Evolutionary conservation across 495 filamentous ascomycete species (phyloP).

Genomic region (Bacidia gigantensis): DNA sequence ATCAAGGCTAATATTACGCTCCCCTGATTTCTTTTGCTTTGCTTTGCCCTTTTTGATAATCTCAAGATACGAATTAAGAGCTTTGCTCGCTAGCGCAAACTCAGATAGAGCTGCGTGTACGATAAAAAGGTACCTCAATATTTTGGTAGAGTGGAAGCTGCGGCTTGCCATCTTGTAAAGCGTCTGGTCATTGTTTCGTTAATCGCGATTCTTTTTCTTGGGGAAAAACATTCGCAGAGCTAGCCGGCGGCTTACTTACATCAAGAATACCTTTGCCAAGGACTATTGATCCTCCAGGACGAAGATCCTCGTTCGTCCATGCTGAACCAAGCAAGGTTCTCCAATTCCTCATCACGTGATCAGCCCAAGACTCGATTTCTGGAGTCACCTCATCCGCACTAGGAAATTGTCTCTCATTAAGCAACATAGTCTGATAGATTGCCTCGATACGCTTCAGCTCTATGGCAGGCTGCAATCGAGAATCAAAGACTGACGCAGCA

Average conservation of each 20-base stretch:
- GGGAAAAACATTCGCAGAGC: neutral
- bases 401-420: slow-evolving; percentile 67
- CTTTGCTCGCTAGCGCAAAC: slow-evolving; percentile 72
- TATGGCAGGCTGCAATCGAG: slow-evolving; percentile 48
- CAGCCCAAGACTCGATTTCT: slow-evolving; percentile 69
- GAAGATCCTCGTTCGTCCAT: slow-evolving; percentile 65
- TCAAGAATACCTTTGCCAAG: slow-evolving; percentile 60
- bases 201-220: neutral
- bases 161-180: slow-evolving; percentile 79
- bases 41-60: slow-evolving; percentile 71
- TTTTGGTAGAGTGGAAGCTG: slow-evolving; percentile 82
- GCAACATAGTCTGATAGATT: slow-evolving; percentile 56
- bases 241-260: slow-evolving; percentile 27
- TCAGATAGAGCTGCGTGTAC: slow-evolving; percentile 77
- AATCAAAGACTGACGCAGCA: slow-evolving; percentile 21
- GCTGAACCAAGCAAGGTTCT: slow-evolving; percentile 54
- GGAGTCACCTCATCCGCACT: slow-evolving; percentile 59
- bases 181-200: neutral
- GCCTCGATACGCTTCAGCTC: slow-evolving; percentile 65
- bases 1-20: slow-evolving; percentile 59
- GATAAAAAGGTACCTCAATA: slow-evolving; percentile 76
- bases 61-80: slow-evolving; percentile 80
- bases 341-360: slow-evolving; percentile 77
- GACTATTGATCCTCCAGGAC: slow-evolving; percentile 58
- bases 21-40: slow-evolving; percentile 61